A percentile compares a stretch with the other conserved stretches of the same genome.
phyloP scores from a whole-genome alignment of 306 rosid genomes.

The Fragaria iinumae region DNA sequence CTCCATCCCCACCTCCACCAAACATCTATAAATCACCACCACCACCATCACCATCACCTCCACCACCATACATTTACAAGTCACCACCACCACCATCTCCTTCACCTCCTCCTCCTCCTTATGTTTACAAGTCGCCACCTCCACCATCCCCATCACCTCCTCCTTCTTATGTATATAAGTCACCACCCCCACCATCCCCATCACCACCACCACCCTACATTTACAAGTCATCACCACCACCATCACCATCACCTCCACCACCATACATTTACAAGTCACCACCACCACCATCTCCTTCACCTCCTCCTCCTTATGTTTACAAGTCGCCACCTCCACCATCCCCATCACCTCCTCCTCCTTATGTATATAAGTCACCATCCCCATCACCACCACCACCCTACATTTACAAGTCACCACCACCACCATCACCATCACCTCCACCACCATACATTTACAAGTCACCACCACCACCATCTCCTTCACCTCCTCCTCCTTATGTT shows the following conservation, averaged over 20 bases:
- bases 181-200: not conserved
- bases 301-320: not conserved
- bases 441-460: not conserved
- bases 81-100: not conserved
- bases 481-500: not conserved
- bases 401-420: not conserved
- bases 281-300: not conserved
- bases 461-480: not conserved
- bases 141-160: not conserved
- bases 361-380: not conserved
- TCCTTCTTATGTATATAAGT: not conserved
- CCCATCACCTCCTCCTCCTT: not conserved
- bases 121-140: not conserved
- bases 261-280: not conserved
- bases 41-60: not conserved
- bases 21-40: not conserved
- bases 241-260: not conserved
- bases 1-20: not conserved
- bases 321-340: not conserved
- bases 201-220: not conserved
- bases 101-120: not conserved
- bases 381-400: not conserved
- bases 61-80: not conserved
- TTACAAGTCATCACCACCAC: constrained; percentile 1
- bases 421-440: not conserved